Conservation (phyloP, 306 rosid species). For the Abrus pulchellus region DNA sequence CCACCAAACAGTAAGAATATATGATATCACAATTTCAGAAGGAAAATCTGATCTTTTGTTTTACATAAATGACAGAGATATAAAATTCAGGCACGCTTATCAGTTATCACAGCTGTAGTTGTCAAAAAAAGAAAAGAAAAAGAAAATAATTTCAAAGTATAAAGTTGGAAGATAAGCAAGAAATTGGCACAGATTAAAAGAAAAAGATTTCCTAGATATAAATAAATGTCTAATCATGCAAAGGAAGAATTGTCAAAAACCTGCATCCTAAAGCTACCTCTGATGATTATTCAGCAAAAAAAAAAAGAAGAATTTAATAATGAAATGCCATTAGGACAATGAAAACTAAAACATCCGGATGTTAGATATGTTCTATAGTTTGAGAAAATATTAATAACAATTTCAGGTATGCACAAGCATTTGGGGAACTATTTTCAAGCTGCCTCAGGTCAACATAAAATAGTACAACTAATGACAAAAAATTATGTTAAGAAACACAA, state of each 20-base stretch:
- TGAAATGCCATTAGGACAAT: neutral
- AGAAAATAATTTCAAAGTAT: constrained; percentile 19
- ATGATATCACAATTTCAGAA: constrained; percentile 30
- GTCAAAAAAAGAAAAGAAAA: constrained; percentile 16
- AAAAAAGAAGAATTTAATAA: neutral
- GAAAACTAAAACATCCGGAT: neutral
- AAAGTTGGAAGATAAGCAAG: neutral
- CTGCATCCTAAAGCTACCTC: neutral
- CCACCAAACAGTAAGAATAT: neutral
- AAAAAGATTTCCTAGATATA: neutral
- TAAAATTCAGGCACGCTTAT: constrained; percentile 18
- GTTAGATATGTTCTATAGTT: neutral
- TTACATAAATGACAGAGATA: constrained; percentile 7
- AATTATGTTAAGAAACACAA: neutral
- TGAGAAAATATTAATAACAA: constrained; percentile 15
- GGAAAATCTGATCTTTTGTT: constrained; percentile 7
- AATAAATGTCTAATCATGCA: constrained; percentile 26
- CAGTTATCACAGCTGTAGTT: neutral
- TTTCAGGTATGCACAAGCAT: constrained; percentile 23
- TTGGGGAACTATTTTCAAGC: neutral
- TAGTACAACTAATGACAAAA: constrained; percentile 23
- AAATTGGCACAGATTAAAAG: neutral
- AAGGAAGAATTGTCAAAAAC: neutral
- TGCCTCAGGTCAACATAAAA: constrained; percentile 16
- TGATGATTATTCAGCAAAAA: constrained; percentile 7